Base-by-base conservation (phyloP, 768 basidiomycete genomes). In the Russula olivacea region DNA sequence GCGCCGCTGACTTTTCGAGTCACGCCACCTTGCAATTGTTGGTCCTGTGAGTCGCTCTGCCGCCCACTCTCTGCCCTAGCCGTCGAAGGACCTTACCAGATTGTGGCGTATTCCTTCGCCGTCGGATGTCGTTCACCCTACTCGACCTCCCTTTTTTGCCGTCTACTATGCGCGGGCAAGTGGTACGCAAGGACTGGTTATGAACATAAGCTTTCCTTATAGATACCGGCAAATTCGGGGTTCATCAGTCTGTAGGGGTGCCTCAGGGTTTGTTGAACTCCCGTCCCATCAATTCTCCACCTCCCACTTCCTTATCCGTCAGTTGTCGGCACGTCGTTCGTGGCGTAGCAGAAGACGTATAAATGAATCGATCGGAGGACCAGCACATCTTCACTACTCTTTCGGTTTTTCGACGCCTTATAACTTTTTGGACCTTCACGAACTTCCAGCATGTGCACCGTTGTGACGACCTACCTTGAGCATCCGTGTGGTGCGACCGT, bases 381-480 rank as follows among this genome's bases (percentile, higher is more conserved):
- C n/a, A n/a, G n/a, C n/a, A n/a, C n/a, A n/a, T 21, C 11, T 43
- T 51, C 45, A 21, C 21, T 41, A 50, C 50, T n/a, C 25, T 30
- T 17, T 28, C 56, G 28, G 12, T 8, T 38, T 51, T 49, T 48
- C 47, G 38, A 55, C 36, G 17, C 17, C 36, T 43, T 11, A n/a
- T 21, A 14, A 3, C 4, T 28, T 38, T 36, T 32, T 30, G 34
- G 12, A 55, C 36, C 45, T 38, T 28, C 36, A 12, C 38, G 2
- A 49, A 34, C 40, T 50, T 45, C 28, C 28, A 30, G 30, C 45
- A 64, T 64, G 63, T 64, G 63, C 41, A 59, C 47, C 54, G 55
- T 49, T 17, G 59, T 60, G 12, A 64, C 58, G 30, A 64, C 58
- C 21, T 60, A 64, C 25, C 40, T 48, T 12, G 58, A 60, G 47